These are phyloP conservation scores for Trametes cubensis DNA, from an alignment of 768 basidiomycete genomes.

Conservation along the genomic window DNA sequence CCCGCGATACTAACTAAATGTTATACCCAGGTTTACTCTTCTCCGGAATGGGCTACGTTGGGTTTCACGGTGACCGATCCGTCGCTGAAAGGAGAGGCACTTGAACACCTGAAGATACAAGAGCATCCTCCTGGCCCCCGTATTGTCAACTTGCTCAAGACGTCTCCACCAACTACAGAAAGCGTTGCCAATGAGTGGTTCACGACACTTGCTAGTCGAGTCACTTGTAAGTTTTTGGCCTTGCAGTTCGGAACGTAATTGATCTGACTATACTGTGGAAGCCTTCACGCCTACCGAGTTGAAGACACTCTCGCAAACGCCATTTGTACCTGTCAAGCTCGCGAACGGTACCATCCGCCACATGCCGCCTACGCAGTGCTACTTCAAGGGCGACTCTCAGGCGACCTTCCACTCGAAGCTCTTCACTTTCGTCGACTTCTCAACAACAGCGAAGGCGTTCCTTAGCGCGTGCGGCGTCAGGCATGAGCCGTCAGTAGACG, in stretches of 20 bases:
- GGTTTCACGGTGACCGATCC: constrained; percentile 75
- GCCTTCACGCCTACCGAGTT: constrained; percentile 64
- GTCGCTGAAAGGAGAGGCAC: constrained; percentile 50
- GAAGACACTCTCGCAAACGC: constrained; percentile 52
- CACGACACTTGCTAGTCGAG: constrained; percentile 61
- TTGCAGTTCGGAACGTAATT: background rate
- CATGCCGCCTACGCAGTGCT: constrained; percentile 69
- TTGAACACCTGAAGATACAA: constrained; percentile 65
- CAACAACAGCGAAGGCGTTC: constrained; percentile 78
- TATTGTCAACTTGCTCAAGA: constrained; percentile 61
- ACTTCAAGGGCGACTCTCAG: constrained; percentile 55
- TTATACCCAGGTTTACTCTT: constrained; percentile 65
- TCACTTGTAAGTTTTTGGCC: constrained; percentile 50
- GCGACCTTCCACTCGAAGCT: constrained; percentile 75
- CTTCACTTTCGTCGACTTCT: constrained; percentile 91
- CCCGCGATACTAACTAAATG: too few relatives aligned
- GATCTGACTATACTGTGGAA: constrained; percentile 29
- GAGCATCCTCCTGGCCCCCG: constrained; percentile 67
- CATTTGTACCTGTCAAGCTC: constrained; percentile 66
- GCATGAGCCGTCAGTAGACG: constrained; percentile 83
- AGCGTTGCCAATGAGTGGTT: constrained; percentile 68
- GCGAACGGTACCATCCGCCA: constrained; percentile 38
- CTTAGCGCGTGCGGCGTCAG: constrained; percentile 86
- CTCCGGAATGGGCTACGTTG: constrained; percentile 67
- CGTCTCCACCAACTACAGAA: constrained; percentile 58